A percentile compares a stretch with the other conserved stretches of the same genome.
phyloP scores from a whole-genome alignment of 192 early-diverging fungal species.

The Podila epicladia region DNA sequence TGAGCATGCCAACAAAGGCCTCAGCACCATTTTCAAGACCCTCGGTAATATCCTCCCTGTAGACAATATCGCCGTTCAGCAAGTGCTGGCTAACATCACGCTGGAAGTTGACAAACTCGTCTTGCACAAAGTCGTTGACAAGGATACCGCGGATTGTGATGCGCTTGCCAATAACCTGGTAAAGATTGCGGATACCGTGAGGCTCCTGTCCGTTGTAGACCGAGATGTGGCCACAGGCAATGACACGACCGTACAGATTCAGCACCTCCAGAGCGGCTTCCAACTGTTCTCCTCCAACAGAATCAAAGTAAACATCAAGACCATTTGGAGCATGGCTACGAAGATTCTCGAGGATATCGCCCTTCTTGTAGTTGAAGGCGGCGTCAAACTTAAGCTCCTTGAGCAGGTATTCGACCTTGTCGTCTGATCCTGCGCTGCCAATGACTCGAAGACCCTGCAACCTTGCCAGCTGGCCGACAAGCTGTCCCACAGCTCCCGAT shows the following conservation, averaged over 20 bases:
- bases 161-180: conserved; percentile 56
- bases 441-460: conserved; percentile 78
- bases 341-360: conserved; percentile 67
- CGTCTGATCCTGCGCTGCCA: conserved; percentile 82
- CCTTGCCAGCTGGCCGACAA: conserved; percentile 84
- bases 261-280: conserved; percentile 73
- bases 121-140: conserved; percentile 27
- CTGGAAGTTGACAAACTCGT: conserved; percentile 8
- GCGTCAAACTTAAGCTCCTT: conserved; percentile 76
- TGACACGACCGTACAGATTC: conserved; percentile 74
- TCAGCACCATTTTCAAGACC: conserved; percentile 34
- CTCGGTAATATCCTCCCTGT: conserved; percentile 8
- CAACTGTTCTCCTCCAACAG: conserved; percentile 85
- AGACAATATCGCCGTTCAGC: background rate
- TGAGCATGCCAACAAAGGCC: conserved; percentile 64
- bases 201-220: conserved; percentile 70
- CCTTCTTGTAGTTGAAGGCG: conserved; percentile 92
- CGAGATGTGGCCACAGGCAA: conserved; percentile 83
- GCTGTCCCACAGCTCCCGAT: conserved; percentile 78
- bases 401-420: conserved; percentile 79
- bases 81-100: background rate
- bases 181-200: conserved; percentile 60
- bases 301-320: conserved; percentile 91
- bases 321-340: conserved; percentile 71
- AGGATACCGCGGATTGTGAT: conserved; percentile 19